Evolutionary conservation across 1,139 yeast genomes (phyloP), one percentile per base, ranked within the genome.

Genomic region (Pneumocystis wakefieldiae): DNA sequence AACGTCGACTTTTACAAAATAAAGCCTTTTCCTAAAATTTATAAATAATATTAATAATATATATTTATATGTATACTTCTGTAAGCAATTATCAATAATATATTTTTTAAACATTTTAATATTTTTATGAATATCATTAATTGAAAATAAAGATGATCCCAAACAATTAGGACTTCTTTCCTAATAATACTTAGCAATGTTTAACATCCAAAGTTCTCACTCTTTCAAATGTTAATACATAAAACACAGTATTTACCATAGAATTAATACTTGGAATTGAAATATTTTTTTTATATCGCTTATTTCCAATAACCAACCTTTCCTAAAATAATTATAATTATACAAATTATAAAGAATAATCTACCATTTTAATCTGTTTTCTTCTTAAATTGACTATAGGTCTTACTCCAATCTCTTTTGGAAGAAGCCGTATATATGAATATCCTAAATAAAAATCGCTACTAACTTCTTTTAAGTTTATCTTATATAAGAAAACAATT

Each of bases 1-100:
- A 70, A 88, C 83, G 71, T 92, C 98, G 70, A 89, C 86, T 69
- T 87, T 88, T 42, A 86, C 76, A 57, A 81, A 80, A 70, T 76
- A 81, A 0, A 85, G 69, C 12, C 69, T 64, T 0, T 83, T 83
- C 0, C 79, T 35, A 0, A 10, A 12, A 29, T 19, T 19, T 57
- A 57, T 37, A 3, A 37, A 35, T 70, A 55, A 55, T 3, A 62
- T 60, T n/a, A 69, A 59, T 3, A 66, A 62, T 1, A 24, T 38
- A 15, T 67, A 67, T 4, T 67, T 63, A 6, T 8, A 14, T 7
- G 55, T 28, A 3, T 67, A 60, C 8, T 17, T 3, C 12, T 53
- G n/a, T 32, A 62, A 35, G 3, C 24, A 39, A 19, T 59, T 63
- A 8, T 12, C 12, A 48, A 1, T 48, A 39, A 68, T 60, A 32